Evolutionary conservation across 768 basidiomycete species (phyloP).

Genomic region (Leucogyrophana mollusca): DNA sequence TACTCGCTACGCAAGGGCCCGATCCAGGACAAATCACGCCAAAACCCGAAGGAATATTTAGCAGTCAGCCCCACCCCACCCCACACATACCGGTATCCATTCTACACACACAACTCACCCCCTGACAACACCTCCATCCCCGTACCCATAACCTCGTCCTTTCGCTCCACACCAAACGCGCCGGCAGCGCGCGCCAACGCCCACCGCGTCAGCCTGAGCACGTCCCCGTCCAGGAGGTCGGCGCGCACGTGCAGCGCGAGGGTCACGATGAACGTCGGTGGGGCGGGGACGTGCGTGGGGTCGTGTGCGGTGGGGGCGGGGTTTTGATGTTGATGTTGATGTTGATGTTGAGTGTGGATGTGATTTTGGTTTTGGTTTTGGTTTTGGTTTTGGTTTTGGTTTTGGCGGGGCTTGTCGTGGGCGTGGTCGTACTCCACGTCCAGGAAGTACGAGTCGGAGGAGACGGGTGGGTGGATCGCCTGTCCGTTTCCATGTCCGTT

Average conservation of each 20-base stretch:
- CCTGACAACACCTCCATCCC: constrained; percentile 58
- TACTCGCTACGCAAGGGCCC: no score
- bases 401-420: constrained; percentile 8
- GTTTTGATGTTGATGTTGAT: constrained; percentile 9
- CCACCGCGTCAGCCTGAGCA: constrained; percentile 72
- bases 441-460: constrained; percentile 1
- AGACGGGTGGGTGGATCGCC: constrained; percentile 5
- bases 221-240: constrained; percentile 67
- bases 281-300: constrained; percentile 13
- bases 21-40: no score
- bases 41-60: no score
- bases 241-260: constrained; percentile 73
- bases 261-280: constrained; percentile 63
- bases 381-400: constrained; percentile 11
- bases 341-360: constrained; percentile 12
- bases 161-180: constrained; percentile 43
- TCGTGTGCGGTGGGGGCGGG: constrained; percentile 12
- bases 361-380: no score
- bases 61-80: no score
- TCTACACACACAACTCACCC: constrained; percentile 47
- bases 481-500: constrained; percentile 6
- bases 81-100: no score
- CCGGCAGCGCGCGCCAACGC: constrained; percentile 65
- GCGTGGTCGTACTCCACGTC: no score
- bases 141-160: constrained; percentile 23